phyloP scores from a whole-genome alignment of 805 yeast species.

The Sungouiozyma intestinalis region DNA sequence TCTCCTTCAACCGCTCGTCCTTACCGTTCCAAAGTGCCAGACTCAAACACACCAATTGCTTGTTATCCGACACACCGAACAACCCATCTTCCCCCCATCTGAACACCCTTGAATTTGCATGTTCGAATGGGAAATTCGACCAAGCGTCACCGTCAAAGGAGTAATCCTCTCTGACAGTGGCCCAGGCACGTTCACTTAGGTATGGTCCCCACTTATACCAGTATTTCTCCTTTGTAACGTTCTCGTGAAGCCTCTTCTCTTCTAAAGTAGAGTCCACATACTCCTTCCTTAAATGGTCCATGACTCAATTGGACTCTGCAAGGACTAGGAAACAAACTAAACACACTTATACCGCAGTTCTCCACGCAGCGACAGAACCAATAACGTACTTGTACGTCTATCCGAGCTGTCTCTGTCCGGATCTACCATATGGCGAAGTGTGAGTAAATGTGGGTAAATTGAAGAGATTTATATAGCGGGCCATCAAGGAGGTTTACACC shows the following conservation, averaged over 20 bases:
- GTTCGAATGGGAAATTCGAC: conserved; percentile 81
- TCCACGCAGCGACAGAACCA: too few species aligned
- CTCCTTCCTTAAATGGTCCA: conserved; percentile 16
- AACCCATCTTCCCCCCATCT: conserved; percentile 96
- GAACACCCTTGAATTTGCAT: conserved; percentile 67
- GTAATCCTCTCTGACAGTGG: conserved; percentile 81
- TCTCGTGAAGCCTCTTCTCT: conserved; percentile 30
- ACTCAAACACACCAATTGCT: conserved; percentile 62
- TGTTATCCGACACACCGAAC: conserved; percentile 81
- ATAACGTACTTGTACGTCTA: too few species aligned
- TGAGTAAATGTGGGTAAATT: too few species aligned
- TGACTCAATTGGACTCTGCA: too few species aligned
- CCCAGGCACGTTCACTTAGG: conserved; percentile 80
- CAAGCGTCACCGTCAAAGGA: conserved; percentile 83
- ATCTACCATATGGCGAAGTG: too few species aligned
- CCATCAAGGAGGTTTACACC: too few species aligned
- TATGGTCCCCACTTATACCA: conserved; percentile 93
- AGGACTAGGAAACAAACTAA: too few species aligned
- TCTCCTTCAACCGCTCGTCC: conserved; percentile 76
- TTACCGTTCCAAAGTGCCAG: conserved; percentile 88
- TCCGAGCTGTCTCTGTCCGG: too few species aligned
- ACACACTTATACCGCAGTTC: too few species aligned
- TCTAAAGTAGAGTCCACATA: conserved; percentile 24
- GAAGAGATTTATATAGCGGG: too few species aligned
- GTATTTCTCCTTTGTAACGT: conserved; percentile 35